Evolutionary conservation across 2,329 filamentous ascomycete species (phyloP).

Genomic region (Diaporthe humulicola): DNA sequence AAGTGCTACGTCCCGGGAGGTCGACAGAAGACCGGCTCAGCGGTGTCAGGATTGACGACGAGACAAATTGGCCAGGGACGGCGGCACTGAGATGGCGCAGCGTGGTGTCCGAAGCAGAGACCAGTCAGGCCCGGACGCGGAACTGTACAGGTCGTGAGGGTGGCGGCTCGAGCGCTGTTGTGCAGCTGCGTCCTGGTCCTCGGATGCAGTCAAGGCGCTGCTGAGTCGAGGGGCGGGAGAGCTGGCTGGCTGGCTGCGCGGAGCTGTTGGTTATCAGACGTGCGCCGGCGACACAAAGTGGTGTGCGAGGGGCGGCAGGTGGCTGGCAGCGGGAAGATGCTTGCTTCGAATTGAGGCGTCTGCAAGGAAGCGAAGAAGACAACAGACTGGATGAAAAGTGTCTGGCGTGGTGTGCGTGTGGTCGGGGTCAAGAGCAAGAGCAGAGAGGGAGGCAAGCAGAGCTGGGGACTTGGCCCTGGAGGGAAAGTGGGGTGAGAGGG

Average conservation of each 20-base stretch:
- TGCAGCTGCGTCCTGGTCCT: slow-evolving; percentile 16
- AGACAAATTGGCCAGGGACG: neutral
- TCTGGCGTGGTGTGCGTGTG: slow-evolving; percentile 3
- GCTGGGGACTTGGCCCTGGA: slow-evolving; percentile 32
- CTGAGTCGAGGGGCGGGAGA: neutral
- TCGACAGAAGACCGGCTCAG: neutral
- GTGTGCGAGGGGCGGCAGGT: neutral
- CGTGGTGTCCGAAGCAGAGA: slow-evolving; percentile 20
- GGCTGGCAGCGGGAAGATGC: slow-evolving; percentile 14
- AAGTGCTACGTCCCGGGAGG: slow-evolving; percentile 24
- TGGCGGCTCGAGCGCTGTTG: slow-evolving; percentile 28
- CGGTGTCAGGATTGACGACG: slow-evolving; percentile 14
- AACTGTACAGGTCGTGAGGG: slow-evolving; percentile 6
- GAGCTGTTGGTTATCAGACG: neutral
- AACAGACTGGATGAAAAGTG: slow-evolving; percentile 20
- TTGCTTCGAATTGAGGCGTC: slow-evolving; percentile 20
- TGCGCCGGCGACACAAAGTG: slow-evolving; percentile 8
- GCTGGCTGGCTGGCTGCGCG: neutral
- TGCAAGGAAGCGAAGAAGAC: slow-evolving; percentile 12
- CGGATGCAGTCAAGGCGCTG: slow-evolving; percentile 29
- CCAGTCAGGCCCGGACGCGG: slow-evolving; percentile 31
- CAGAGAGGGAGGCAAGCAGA: slow-evolving; percentile 21
- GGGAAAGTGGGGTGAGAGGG: slow-evolving; percentile 33
- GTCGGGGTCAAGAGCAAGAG: slow-evolving; percentile 23
- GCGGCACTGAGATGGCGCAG: slow-evolving; percentile 11